A percentile compares a stretch with the other conserved stretches of the same genome.
Evolutionary conservation across 78 protist species (phyloP).

Genomic region (Dictyostelium purpureum): DNA sequence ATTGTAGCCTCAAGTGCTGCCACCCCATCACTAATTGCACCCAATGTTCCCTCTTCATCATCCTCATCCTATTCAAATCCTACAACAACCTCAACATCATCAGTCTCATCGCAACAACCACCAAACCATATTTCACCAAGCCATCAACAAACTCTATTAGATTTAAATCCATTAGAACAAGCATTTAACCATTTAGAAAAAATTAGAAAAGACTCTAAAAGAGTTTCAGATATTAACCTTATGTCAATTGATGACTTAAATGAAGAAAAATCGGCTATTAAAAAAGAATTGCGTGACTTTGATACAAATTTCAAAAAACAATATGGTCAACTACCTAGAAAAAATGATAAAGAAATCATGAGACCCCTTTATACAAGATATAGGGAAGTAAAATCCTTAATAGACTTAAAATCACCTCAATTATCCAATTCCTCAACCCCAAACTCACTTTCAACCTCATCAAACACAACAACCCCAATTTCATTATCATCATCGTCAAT

Average conservation of each 20-base stretch:
- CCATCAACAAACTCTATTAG: background rate
- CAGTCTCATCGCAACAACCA: too few relatives aligned
- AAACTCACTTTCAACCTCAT: background rate
- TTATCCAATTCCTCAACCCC: background rate
- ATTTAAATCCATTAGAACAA: conserved; percentile 9
- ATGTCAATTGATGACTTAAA: conserved; percentile 2
- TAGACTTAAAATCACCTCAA: background rate
- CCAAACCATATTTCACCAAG: too few relatives aligned
- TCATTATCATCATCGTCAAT: background rate
- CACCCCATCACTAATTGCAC: background rate
- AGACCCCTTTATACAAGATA: conserved; percentile 77
- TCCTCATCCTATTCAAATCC: background rate
- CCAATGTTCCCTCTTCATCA: background rate
- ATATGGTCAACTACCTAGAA: conserved; percentile 45
- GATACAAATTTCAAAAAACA: conserved; percentile 39
- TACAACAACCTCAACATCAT: background rate
- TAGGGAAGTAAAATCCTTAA: conserved; percentile 46
- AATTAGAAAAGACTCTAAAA: conserved; percentile 23
- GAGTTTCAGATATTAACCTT: conserved; percentile 6
- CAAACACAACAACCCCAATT: background rate
- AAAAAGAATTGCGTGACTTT: conserved; percentile 65
- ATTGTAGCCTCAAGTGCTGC: background rate
- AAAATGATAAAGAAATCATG: conserved; percentile 69
- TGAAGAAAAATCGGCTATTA: conserved; percentile 67
- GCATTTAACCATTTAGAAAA: conserved; percentile 20